Conservation (phyloP, 169 alveolate genomes). For the Plasmodium knowlesi region DNA sequence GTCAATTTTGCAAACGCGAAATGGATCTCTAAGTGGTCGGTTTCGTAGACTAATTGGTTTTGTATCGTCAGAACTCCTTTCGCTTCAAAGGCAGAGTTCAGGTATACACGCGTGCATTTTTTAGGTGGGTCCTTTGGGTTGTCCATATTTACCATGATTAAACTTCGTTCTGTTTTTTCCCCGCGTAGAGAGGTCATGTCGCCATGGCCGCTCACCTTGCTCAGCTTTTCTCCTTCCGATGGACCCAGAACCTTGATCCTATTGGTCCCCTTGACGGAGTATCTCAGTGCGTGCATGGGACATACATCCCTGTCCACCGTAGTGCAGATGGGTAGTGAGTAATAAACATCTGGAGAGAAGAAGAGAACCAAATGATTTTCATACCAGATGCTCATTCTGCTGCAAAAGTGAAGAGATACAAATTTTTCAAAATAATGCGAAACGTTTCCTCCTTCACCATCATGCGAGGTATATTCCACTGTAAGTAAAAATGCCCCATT, state of each 20-base stretch:
- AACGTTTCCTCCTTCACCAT: background rate
- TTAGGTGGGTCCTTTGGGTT: background rate
- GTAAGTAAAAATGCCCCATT: background rate
- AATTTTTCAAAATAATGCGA: conserved; percentile 9
- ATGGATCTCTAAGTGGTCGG: background rate
- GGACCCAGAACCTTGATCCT: background rate
- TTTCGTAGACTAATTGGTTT: conserved; percentile 20
- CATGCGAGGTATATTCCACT: conserved; percentile 7
- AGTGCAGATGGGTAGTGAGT: conserved; percentile 15
- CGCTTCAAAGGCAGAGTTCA: background rate
- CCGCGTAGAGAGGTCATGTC: background rate
- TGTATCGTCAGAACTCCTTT: conserved; percentile 8
- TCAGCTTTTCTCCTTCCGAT: background rate
- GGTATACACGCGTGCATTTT: conserved; percentile 14
- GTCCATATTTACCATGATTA: background rate
- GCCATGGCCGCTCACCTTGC: background rate
- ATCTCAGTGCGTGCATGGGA: background rate
- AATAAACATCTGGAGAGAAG: conserved; percentile 29
- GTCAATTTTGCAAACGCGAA: conserved; percentile 2
- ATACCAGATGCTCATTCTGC: background rate
- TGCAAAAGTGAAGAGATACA: conserved; percentile 21
- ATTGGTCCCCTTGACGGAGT: conserved; percentile 5
- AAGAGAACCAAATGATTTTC: background rate
- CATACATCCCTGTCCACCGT: background rate
- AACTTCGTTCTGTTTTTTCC: background rate